Evolutionary conservation across 2,329 filamentous ascomycete species (phyloP), one percentile per base, ranked within the genome.

Genomic region (Rhytidhysteron rufulum): DNA sequence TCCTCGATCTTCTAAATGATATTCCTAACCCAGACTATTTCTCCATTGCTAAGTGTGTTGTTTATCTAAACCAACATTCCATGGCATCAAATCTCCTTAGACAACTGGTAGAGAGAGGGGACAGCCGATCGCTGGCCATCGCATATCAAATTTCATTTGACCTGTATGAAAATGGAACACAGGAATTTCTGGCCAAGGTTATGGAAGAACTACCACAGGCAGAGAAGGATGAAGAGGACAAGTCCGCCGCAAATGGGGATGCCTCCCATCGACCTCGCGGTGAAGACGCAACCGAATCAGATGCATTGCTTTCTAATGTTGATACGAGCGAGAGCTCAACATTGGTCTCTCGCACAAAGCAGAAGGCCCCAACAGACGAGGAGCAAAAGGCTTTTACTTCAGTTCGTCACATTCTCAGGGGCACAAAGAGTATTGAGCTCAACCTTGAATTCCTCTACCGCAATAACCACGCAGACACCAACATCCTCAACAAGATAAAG

Each of bases 61-160:
- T 98, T 27, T 96, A 97, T 57, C 78, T 98, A 15, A 86, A 95
- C 62, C 87, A 95, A 52, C 85, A 96, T 58, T 84, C 87, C 35
- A 85, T 96, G 73, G 93, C 93, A 0, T 90, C 89, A 8, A 80
- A 80, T 47, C 90, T 98, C 68, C 79, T 98, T 31, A 79, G 79
- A 37, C 83, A 88, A 52, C 77, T 98, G 17, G 83, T 97, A 8
- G 77, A 85, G 45, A 86, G 86, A 49, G 87, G 82, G 5, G 87
- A 95, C 51, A 76, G 82, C 37, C 82, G 82, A 44, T 89, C 88
- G 1, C 79, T 88, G 13, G 86, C 90, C 16, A 85, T 88, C 36
- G 93, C 93, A 15, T 98, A 97, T 65, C 93, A 98, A 64, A 95
- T 98, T 42, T 93, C 91, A 2, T 98, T 98, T 58, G 93, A 98